Conservation (phyloP, 2,329 filamentous ascomycete genomes). For the Rhinocladiella mackenziei region DNA sequence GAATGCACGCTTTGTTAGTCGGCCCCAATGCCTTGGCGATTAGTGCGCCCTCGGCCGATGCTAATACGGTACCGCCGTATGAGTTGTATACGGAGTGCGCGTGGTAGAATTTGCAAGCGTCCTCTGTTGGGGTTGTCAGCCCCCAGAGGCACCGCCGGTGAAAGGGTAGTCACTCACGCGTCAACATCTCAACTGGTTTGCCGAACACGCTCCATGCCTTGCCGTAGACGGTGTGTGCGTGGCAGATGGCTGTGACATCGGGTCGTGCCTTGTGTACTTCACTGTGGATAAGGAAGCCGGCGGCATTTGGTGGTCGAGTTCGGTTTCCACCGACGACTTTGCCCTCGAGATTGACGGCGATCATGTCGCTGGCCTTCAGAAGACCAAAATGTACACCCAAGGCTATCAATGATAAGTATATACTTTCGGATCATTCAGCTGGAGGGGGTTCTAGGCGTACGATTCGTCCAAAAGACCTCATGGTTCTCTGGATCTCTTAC, state of each 20-base stretch:
- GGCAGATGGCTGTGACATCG: constrained; percentile 63
- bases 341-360: constrained; percentile 61
- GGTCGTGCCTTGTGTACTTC: constrained; percentile 63
- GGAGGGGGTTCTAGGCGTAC: background rate
- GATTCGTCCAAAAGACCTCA: constrained; percentile 64
- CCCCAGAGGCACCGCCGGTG: no score
- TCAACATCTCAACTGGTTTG: constrained; percentile 46
- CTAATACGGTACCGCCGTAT: constrained; percentile 61
- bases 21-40: constrained; percentile 48
- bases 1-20: constrained; percentile 25
- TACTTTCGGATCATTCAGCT: background rate
- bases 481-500: constrained; percentile 61
- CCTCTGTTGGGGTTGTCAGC: constrained; percentile 43
- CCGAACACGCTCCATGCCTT: constrained; percentile 65
- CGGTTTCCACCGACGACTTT: constrained; percentile 59
- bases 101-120: constrained; percentile 37
- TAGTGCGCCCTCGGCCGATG: constrained; percentile 57
- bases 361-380: constrained; percentile 62
- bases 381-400: constrained; percentile 62
- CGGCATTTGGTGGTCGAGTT: constrained; percentile 59
- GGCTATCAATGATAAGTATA: constrained; percentile 7
- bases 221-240: constrained; percentile 61
- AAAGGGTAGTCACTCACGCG: constrained; percentile 38
- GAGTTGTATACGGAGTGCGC: constrained; percentile 62
- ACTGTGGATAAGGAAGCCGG: constrained; percentile 66